Evolutionary conservation across 1,284 basidiomycete species (phyloP).

Genomic region (Naganishia albida): DNA sequence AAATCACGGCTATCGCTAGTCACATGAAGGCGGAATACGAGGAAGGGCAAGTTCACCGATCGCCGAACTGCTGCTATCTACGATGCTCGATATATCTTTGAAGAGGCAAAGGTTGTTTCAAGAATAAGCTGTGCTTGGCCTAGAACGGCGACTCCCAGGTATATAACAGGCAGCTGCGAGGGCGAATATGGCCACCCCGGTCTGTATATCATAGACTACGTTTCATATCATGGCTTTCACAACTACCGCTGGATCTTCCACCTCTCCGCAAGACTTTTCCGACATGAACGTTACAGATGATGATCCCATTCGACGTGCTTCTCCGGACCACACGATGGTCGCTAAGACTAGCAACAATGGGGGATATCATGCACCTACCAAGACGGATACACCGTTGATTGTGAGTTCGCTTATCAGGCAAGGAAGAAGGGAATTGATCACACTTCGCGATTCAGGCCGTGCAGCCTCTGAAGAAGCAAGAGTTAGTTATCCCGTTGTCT

Average conservation of each 20-base stretch:
- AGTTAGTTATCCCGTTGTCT: constrained; percentile 46
- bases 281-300: constrained; percentile 31
- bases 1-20: too few relatives aligned
- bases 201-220: too few relatives aligned
- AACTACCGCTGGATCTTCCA: background rate
- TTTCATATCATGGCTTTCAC: background rate
- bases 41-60: too few relatives aligned
- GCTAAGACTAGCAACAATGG: constrained; percentile 13
- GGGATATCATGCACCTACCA: constrained; percentile 25
- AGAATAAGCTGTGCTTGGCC: too few relatives aligned
- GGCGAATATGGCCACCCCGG: too few relatives aligned
- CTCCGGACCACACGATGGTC: constrained; percentile 28
- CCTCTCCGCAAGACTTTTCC: constrained; percentile 13
- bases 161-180: constrained; percentile 7
- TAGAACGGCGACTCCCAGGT: too few relatives aligned
- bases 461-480: constrained; percentile 51
- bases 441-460: constrained; percentile 39
- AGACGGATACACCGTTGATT: constrained; percentile 18
- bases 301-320: constrained; percentile 26
- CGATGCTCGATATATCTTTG: too few relatives aligned
- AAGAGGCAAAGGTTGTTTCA: too few relatives aligned
- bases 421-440: background rate
- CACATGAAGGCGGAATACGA: too few relatives aligned
- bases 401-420: constrained; percentile 11
- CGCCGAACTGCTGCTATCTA: too few relatives aligned